A percentile compares a stretch with the other conserved stretches of the same genome.
Conservation (phyloP, 1,284 basidiomycete genomes). For the Apiotrichum veenhuisii region DNA sequence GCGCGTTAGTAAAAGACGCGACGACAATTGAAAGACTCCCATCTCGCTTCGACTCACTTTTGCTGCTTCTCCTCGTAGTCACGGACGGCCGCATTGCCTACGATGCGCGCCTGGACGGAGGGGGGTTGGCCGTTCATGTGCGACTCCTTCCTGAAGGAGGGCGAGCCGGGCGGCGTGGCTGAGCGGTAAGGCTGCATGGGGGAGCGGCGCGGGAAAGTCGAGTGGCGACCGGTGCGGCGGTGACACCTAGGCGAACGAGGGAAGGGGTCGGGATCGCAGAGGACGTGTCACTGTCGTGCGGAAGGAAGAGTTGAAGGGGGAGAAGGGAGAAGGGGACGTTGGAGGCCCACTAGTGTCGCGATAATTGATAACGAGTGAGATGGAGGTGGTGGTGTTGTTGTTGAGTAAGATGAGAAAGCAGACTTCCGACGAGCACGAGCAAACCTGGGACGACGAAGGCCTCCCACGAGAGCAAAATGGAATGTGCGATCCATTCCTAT, state of each 20-base stretch:
- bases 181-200: slow-evolving; percentile 42
- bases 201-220: not conserved
- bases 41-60: slow-evolving; percentile 36
- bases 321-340: not conserved
- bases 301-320: not conserved
- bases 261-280: not conserved
- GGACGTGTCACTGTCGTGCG: not conserved
- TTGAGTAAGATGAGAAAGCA: not conserved
- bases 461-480: no score
- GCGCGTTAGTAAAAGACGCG: no score
- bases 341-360: not conserved
- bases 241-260: not conserved
- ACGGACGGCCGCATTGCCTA: slow-evolving; percentile 38
- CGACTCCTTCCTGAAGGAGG: slow-evolving; percentile 38
- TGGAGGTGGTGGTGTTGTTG: not conserved
- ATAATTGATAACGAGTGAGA: not conserved
- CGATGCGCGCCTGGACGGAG: slow-evolving; percentile 31
- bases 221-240: not conserved
- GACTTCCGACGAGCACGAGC: no score
- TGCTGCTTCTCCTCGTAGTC: slow-evolving; percentile 49
- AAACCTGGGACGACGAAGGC: no score
- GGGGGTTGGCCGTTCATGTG: slow-evolving; percentile 36
- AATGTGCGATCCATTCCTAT: no score
- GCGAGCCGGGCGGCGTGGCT: slow-evolving; percentile 30
- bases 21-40: no score